phyloP scores from a whole-genome alignment of 169 alveolate species.

The Plasmodium knowlesi region DNA sequence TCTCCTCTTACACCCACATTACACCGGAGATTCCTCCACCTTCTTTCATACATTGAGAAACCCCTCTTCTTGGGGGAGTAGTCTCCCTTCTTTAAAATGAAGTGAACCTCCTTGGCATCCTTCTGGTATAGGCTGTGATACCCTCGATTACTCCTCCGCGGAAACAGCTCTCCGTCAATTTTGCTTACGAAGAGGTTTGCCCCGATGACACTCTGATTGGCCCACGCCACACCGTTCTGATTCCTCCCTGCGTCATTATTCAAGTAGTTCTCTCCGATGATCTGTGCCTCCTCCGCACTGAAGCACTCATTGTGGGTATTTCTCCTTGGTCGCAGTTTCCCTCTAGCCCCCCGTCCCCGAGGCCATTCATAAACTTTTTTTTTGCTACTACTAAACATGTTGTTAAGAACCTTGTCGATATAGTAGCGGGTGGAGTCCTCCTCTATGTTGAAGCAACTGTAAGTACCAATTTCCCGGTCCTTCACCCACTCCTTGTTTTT shows the following conservation, averaged over 20 bases:
- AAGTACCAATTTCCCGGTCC: not conserved
- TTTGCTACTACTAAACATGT: conserved; percentile 46
- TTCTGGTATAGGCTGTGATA: not conserved
- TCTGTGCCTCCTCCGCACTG: not conserved
- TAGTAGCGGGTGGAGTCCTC: conserved; percentile 50
- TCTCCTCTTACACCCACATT: not conserved
- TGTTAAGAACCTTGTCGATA: conserved; percentile 30
- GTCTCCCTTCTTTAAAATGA: conserved; percentile 2
- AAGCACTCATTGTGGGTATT: not conserved
- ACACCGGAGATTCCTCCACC: not conserved
- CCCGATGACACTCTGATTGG: not conserved
- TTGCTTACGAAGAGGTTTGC: not conserved
- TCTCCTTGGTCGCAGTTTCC: not conserved
- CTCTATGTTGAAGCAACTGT: conserved; percentile 40
- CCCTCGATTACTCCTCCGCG: not conserved
- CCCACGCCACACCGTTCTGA: not conserved
- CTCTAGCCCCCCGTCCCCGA: not conserved
- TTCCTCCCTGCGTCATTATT: not conserved
- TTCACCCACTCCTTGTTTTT: conserved; percentile 56
- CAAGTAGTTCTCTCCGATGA: not conserved
- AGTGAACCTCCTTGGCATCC: not conserved
- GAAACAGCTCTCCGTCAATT: not conserved
- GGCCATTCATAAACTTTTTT: conserved; percentile 15
- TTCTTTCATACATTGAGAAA: not conserved
- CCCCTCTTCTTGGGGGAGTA: not conserved